These are phyloP conservation scores for Sphaerulina musiva DNA, from an alignment of 2,329 filamentous ascomycete genomes.

Conservation along the genomic window DNA sequence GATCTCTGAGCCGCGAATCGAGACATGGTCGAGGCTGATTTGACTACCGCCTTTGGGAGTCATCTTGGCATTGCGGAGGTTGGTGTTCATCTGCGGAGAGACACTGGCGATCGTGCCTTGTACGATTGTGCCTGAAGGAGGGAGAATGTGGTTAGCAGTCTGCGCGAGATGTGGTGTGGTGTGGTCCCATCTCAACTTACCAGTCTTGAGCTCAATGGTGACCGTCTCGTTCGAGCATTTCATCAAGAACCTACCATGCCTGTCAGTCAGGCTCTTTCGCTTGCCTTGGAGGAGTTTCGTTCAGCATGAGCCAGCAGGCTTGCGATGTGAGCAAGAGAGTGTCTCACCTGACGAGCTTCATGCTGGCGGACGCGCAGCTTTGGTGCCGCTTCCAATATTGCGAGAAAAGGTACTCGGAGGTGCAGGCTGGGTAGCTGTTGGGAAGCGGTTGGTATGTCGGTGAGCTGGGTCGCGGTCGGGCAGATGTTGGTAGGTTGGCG, in stretches of 20 bases:
- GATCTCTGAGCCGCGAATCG: conserved; percentile 91
- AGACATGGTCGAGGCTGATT: conserved; percentile 87
- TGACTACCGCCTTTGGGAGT: conserved; percentile 81
- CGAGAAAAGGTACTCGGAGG: neutral
- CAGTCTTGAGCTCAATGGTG: conserved; percentile 97
- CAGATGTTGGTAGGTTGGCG: neutral
- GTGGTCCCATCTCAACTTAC: conserved; percentile 43
- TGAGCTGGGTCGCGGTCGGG: no score
- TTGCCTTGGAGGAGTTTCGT: conserved; percentile 39
- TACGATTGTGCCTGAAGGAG: conserved; percentile 71
- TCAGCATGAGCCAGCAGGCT: conserved; percentile 40
- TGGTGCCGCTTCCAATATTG: neutral
- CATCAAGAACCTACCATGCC: conserved; percentile 77
- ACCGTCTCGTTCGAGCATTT: conserved; percentile 99
- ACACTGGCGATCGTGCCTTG: conserved; percentile 96
- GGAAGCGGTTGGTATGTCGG: neutral
- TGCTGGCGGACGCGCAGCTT: conserved; percentile 45
- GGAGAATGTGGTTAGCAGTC: neutral
- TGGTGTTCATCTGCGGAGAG: conserved; percentile 97
- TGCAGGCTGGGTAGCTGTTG: neutral
- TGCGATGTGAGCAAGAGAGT: conserved; percentile 21
- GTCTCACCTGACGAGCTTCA: conserved; percentile 94
- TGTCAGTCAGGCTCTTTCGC: conserved; percentile 33
- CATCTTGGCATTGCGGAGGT: conserved; percentile 94
- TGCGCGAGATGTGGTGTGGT: neutral